Percentiles rank a stretch among this genome's conserved stretches.
Conservation (phyloP, 129 eudicot species). For the Chrysanthemum seticuspe region DNA sequence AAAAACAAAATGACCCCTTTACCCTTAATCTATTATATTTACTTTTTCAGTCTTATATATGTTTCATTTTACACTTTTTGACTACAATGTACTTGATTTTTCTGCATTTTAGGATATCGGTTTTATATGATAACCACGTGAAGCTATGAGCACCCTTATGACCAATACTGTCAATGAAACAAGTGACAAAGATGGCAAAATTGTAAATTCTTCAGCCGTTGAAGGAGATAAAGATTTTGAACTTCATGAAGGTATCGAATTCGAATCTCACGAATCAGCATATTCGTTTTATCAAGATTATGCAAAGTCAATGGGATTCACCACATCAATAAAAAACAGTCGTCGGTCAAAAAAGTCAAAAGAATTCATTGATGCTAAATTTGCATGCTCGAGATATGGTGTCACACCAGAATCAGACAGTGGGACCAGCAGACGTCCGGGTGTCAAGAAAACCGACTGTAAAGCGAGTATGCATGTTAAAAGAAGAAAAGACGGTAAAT, state of each 20-base stretch:
- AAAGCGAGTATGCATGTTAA: constrained; percentile 50
- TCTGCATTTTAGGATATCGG: no score
- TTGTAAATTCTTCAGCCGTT: constrained; percentile 17
- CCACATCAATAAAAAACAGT: constrained; percentile 44
- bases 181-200: constrained; percentile 28
- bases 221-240: constrained; percentile 38
- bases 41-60: background rate
- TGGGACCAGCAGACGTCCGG: constrained; percentile 32
- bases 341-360: constrained; percentile 40
- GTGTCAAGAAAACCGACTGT: constrained; percentile 42
- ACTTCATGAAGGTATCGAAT: constrained; percentile 33
- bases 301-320: constrained; percentile 47
- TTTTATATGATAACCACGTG: background rate
- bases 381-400: constrained; percentile 42
- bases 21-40: background rate
- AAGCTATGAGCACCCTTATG: constrained; percentile 28
- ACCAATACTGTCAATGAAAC: constrained; percentile 23
- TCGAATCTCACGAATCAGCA: constrained; percentile 36
- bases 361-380: constrained; percentile 45
- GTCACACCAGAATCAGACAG: constrained; percentile 42
- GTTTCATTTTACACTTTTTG: background rate
- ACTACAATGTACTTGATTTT: no score
- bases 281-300: constrained; percentile 44
- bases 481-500: constrained; percentile 38
- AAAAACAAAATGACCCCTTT: no score